Evolutionary conservation across 345 rosid genomes (phyloP).

Genomic region (Rhizophora mangle): DNA sequence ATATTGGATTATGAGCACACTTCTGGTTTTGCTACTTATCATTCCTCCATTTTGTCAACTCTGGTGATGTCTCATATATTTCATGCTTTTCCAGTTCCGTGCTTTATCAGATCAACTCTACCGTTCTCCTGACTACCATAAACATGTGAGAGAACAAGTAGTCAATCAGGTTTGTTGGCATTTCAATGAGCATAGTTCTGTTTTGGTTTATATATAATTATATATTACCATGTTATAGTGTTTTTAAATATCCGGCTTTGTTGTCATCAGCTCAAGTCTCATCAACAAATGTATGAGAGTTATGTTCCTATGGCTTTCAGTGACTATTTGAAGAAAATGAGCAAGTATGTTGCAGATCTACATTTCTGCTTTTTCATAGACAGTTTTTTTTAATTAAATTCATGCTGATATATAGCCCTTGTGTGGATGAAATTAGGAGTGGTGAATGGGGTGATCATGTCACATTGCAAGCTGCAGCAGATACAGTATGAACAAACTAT

Average conservation of each 20-base stretch:
- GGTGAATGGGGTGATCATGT: conserved; percentile 80
- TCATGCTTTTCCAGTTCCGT: conserved; percentile 56
- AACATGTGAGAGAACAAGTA: conserved; percentile 64
- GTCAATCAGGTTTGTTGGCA: conserved; percentile 54
- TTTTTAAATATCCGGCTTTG: not conserved
- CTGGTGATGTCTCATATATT: not conserved
- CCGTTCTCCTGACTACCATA: conserved; percentile 71
- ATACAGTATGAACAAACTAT: conserved; percentile 33
- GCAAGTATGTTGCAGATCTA: conserved; percentile 35
- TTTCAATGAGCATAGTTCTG: not conserved
- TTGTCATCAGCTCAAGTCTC: conserved; percentile 42
- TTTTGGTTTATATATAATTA: not conserved
- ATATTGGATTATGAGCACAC: not conserved
- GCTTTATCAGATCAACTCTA: conserved; percentile 87
- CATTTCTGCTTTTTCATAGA: not conserved
- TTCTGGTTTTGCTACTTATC: not conserved
- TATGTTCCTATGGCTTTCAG: conserved; percentile 56
- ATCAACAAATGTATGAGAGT: conserved; percentile 43
- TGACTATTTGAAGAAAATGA: conserved; percentile 59
- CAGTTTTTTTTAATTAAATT: not conserved
- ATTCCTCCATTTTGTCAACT: not conserved
- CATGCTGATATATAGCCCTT: not conserved
- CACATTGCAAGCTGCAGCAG: conserved; percentile 73
- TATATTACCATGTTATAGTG: no score
- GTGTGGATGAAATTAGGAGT: conserved; percentile 29